Conservation (phyloP, 1,284 basidiomycete species). For the Trametes sp. region DNA sequence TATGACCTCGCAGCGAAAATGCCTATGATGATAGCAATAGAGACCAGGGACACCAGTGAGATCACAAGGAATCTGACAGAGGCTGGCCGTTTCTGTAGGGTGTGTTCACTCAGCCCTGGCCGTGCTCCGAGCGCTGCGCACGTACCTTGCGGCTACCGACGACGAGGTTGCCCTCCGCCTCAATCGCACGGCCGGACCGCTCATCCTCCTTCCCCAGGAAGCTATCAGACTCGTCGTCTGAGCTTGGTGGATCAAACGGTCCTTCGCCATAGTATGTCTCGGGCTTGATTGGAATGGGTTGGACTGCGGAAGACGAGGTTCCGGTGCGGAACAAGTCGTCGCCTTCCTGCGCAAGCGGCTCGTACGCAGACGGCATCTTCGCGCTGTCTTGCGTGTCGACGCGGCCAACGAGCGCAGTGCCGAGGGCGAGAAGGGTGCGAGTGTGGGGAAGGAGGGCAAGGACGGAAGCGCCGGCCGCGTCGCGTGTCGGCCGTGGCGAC, state of each 20-base stretch:
- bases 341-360: conserved; percentile 32
- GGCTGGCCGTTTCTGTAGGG: conserved; percentile 48
- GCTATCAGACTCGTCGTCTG: conserved; percentile 68
- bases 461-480: conserved; percentile 15
- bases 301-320: conserved; percentile 14
- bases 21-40: conserved; percentile 68
- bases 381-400: conserved; percentile 6
- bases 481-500: conserved; percentile 33
- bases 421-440: background rate
- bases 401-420: conserved; percentile 9
- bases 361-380: conserved; percentile 33
- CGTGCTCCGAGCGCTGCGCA: background rate
- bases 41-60: conserved; percentile 58
- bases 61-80: conserved; percentile 64
- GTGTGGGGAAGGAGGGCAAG: background rate
- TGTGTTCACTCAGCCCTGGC: background rate
- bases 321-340: conserved; percentile 23
- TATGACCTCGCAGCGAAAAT: conserved; percentile 77
- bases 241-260: conserved; percentile 74
- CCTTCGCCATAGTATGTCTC: conserved; percentile 73
- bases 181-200: conserved; percentile 33
- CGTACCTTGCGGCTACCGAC: conserved; percentile 49
- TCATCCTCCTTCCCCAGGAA: conserved; percentile 51
- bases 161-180: conserved; percentile 44
- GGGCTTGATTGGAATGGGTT: conserved; percentile 35